phyloP scores from a whole-genome alignment of 768 basidiomycete genomes.

The button mushroom (Agaricus bisporus) region DNA sequence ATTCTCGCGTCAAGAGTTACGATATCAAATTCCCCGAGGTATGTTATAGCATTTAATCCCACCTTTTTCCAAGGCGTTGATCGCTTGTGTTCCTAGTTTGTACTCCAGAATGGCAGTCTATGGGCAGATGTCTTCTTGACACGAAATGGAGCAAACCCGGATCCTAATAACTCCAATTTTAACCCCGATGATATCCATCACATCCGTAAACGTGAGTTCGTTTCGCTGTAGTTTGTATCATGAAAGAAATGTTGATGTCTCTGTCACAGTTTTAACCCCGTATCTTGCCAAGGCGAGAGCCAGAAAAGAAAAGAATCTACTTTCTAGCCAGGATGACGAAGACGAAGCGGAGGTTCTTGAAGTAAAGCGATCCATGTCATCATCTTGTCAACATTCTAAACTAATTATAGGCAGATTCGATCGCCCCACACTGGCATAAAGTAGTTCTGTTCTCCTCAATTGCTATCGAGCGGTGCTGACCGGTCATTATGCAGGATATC shows the following conservation, averaged over 20 bases:
- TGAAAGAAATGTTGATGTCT: not conserved
- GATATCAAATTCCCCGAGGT: conserved; percentile 68
- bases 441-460: conserved; percentile 26
- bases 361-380: conserved; percentile 25
- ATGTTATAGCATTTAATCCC: conserved; percentile 15
- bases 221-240: conserved; percentile 6
- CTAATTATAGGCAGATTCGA: conserved; percentile 40
- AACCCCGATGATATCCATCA: conserved; percentile 57
- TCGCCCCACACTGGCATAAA: conserved; percentile 81
- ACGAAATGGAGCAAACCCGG: conserved; percentile 56
- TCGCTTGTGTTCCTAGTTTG: conserved; percentile 39
- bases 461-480: not conserved
- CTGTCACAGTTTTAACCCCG: conserved; percentile 69
- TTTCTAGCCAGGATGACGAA: conserved; percentile 41
- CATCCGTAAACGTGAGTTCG: conserved; percentile 61
- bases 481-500: conserved; percentile 56
- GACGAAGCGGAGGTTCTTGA: conserved; percentile 40
- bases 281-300: conserved; percentile 68
- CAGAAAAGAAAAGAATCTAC: conserved; percentile 79
- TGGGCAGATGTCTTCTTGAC: conserved; percentile 82
- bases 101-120: conserved; percentile 71
- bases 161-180: conserved; percentile 52
- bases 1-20: conserved; percentile 47
- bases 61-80: not conserved
- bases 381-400: not conserved